phyloP scores from a whole-genome alignment of 2,329 filamentous ascomycete genomes.

The Verruconis gallopava region DNA sequence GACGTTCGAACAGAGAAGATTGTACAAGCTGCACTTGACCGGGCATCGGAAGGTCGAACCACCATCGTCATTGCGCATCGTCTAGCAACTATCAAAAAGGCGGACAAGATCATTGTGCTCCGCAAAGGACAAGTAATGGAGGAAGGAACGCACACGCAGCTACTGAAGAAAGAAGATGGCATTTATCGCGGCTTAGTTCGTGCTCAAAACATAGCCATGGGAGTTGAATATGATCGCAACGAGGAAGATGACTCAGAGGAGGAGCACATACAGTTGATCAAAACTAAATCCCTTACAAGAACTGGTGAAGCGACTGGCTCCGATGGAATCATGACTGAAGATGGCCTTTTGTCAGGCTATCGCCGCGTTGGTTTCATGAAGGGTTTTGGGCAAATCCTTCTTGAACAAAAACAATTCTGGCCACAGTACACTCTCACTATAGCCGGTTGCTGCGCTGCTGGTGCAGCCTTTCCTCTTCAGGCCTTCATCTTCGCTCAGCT shows the following conservation, averaged over 20 bases:
- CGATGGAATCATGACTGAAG: neutral
- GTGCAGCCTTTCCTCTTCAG: constrained; percentile 9
- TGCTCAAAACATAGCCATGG: constrained; percentile 24
- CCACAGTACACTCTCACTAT: constrained; percentile 20
- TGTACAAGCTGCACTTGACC: constrained; percentile 45
- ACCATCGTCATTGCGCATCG: constrained; percentile 71
- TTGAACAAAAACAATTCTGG: constrained; percentile 23
- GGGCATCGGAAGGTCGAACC: constrained; percentile 49
- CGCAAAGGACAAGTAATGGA: constrained; percentile 59
- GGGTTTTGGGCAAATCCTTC: constrained; percentile 22
- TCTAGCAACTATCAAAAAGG: constrained; percentile 61
- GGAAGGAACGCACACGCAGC: constrained; percentile 59
- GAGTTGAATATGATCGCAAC: constrained; percentile 12
- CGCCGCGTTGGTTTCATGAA: constrained; percentile 19
- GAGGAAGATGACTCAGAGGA: constrained; percentile 13
- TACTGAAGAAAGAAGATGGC: constrained; percentile 47
- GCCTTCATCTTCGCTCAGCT: constrained; percentile 26
- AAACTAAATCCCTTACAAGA: neutral
- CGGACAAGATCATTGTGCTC: constrained; percentile 67
- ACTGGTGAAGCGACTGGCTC: neutral
- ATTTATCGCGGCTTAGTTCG: constrained; percentile 56
- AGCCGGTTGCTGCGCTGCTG: constrained; percentile 16
- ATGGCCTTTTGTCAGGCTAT: constrained; percentile 13
- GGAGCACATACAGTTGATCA: constrained; percentile 11
- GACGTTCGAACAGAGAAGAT: constrained; percentile 41